These are phyloP conservation scores for Cordyceps militaris DNA, from an alignment of 2,329 filamentous ascomycete genomes.

Conservation along the genomic window DNA sequence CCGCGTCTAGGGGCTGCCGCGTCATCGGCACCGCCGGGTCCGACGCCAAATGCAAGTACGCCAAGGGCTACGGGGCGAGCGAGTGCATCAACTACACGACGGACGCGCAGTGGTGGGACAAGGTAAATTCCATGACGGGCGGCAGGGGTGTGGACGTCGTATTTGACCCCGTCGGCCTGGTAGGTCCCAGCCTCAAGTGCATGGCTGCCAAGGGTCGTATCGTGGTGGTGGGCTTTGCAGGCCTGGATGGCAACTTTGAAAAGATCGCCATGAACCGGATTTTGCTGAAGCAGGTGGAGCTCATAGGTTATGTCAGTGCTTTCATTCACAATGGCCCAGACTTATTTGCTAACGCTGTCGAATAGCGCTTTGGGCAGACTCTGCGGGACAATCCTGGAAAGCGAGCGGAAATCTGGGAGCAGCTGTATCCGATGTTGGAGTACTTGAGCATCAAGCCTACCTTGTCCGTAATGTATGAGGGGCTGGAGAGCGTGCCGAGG, in stretches of 20 bases:
- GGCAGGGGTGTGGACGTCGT: constrained; percentile 49
- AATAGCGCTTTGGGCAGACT: constrained; percentile 50
- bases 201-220: constrained; percentile 46
- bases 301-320: constrained; percentile 44
- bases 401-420: constrained; percentile 42
- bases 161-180: constrained; percentile 51
- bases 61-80: constrained; percentile 33
- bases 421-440: constrained; percentile 40
- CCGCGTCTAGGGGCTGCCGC: constrained; percentile 42
- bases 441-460: constrained; percentile 42
- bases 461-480: constrained; percentile 42
- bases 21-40: constrained; percentile 48
- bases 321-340: background rate
- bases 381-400: constrained; percentile 41
- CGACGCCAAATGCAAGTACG: constrained; percentile 36
- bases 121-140: constrained; percentile 39
- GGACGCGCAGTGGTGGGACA: constrained; percentile 39
- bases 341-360: background rate
- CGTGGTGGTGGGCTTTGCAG: constrained; percentile 53
- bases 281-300: constrained; percentile 43
- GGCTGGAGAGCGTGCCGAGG: constrained; percentile 40
- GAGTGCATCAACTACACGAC: constrained; percentile 33
- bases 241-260: constrained; percentile 45
- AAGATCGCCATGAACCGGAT: constrained; percentile 47
- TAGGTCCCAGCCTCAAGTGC: constrained; percentile 47